These are phyloP conservation scores for Scutellaria minor DNA, from an alignment of 257 asterid genomes.

Conservation along the genomic window DNA sequence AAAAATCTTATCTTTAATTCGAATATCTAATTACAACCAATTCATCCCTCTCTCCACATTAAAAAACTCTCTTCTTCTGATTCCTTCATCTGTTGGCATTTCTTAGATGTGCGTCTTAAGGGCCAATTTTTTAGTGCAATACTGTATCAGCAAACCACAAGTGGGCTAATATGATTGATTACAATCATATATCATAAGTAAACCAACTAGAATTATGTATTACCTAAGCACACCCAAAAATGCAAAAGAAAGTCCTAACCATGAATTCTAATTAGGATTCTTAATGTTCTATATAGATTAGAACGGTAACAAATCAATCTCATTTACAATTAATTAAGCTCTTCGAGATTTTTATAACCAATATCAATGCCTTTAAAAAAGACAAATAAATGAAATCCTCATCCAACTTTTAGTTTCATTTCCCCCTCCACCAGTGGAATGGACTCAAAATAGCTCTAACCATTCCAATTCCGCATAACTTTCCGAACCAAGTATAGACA, in stretches of 20 bases:
- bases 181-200: background rate
- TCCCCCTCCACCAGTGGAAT: background rate
- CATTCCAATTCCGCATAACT: conserved; percentile 18
- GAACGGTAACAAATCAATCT: background rate
- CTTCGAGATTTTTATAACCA: background rate
- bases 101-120: too few species aligned
- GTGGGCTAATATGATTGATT: background rate
- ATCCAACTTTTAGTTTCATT: conserved; percentile 12
- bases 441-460: conserved; percentile 11
- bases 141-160: background rate
- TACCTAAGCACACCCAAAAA: conserved; percentile 17
- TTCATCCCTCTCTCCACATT: background rate
- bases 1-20: too few species aligned
- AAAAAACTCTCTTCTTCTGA: background rate
- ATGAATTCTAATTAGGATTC: background rate
- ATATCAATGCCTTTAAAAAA: conserved; percentile 1
- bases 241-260: background rate
- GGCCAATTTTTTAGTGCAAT: background rate
- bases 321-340: background rate
- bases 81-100: too few species aligned
- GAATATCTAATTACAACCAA: too few species aligned
- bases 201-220: conserved; percentile 4
- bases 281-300: background rate
- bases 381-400: background rate
- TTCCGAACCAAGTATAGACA: background rate